Conservation (phyloP, 148 eudicot genomes). For the Amaranthus cruentus region DNA sequence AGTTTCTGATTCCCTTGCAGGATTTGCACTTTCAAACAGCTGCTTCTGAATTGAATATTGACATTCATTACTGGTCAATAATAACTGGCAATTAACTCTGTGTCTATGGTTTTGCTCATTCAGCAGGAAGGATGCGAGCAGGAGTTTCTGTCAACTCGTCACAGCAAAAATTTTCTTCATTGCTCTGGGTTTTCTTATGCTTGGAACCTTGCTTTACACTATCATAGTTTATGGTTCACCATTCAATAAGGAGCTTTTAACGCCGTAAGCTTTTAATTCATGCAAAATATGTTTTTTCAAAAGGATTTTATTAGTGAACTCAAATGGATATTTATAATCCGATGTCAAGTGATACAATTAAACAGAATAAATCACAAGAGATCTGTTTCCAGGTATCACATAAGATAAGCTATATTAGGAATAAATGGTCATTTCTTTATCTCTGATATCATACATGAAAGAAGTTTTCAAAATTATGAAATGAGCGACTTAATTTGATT, state of each 20-base stretch:
- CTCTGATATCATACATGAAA: not conserved
- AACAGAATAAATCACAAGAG: not conserved
- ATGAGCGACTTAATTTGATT: no score
- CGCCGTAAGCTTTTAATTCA: constrained; percentile 49
- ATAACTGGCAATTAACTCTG: not conserved
- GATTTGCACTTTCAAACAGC: not conserved
- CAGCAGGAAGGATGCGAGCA: constrained; percentile 43
- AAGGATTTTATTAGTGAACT: not conserved
- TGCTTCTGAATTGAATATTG: not conserved
- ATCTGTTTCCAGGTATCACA: not conserved
- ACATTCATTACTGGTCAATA: not conserved
- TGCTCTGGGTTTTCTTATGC: constrained; percentile 61
- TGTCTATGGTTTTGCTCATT: not conserved
- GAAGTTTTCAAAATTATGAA: not conserved
- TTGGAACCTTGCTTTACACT: constrained; percentile 60
- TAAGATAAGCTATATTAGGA: not conserved
- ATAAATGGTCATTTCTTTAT: not conserved
- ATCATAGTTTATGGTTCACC: constrained; percentile 58
- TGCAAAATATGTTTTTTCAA: not conserved
- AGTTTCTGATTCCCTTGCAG: not conserved
- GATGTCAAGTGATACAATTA: not conserved
- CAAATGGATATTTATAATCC: not conserved
- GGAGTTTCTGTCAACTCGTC: constrained; percentile 35
- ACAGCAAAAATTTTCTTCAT: constrained; percentile 49
- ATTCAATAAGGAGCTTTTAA: constrained; percentile 43